Conservation (phyloP, 176 grass and related monocot genomes). For the Carex littledalei region DNA sequence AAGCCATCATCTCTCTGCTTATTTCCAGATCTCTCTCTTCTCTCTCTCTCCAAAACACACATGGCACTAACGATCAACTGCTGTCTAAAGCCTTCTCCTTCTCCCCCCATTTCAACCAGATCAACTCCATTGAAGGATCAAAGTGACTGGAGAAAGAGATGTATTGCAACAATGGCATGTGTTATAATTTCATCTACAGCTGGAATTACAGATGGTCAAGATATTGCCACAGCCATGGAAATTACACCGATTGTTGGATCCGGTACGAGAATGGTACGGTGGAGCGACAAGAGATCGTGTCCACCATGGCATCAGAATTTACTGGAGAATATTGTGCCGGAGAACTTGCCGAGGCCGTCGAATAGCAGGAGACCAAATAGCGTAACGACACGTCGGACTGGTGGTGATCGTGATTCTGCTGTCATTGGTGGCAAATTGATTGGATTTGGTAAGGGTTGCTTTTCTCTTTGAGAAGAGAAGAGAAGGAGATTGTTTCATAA, state of each 20-base stretch:
- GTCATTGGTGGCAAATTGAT: conserved; percentile 21
- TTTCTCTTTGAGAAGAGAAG: conserved; percentile 35
- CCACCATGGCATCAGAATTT: conserved; percentile 72
- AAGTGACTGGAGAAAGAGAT: conserved; percentile 35
- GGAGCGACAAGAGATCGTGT: conserved; percentile 81
- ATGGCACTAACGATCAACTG: conserved; percentile 54
- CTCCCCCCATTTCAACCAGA: conserved; percentile 4
- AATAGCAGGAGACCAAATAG: conserved; percentile 40
- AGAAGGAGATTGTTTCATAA: background rate
- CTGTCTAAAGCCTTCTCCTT: conserved; percentile 34
- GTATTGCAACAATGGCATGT: conserved; percentile 46
- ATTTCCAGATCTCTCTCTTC: background rate
- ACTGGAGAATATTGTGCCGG: conserved; percentile 79
- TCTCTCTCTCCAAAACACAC: background rate
- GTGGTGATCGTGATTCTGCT: background rate
- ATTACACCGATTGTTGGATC: conserved; percentile 10
- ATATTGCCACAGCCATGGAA: background rate
- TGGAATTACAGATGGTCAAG: background rate
- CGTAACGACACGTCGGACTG: conserved; percentile 13
- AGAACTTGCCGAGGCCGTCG: conserved; percentile 75
- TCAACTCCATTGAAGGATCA: conserved; percentile 3
- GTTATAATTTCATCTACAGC: conserved; percentile 37
- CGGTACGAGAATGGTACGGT: conserved; percentile 24
- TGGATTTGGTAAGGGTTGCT: conserved; percentile 36
- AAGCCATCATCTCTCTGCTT: background rate